Evolutionary conservation across 495 filamentous ascomycete species (phyloP).

Genomic region (Aspergillus bridgeri): DNA sequence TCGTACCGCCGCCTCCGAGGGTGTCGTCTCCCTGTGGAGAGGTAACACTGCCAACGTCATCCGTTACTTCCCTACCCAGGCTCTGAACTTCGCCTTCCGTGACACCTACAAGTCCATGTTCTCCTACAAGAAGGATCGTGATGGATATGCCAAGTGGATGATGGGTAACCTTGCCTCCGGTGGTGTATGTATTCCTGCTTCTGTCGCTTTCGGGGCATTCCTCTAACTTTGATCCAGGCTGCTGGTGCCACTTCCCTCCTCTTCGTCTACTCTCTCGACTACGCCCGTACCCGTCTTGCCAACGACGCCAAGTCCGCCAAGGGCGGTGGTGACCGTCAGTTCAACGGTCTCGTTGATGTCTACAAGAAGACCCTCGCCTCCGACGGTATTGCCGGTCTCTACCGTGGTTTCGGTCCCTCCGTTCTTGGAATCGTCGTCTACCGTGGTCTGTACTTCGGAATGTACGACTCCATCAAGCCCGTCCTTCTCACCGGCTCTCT

Average conservation of each 20-base stretch:
- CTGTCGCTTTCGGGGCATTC: not conserved
- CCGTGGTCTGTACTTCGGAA: constrained; percentile 99
- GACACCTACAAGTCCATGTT: constrained; percentile 99
- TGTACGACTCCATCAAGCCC: constrained; percentile 99
- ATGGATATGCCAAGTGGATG: constrained; percentile 99
- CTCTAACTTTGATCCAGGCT: constrained; percentile 49
- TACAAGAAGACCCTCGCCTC: constrained; percentile 99
- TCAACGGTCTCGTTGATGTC: constrained; percentile 98
- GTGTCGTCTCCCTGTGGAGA: constrained; percentile 85
- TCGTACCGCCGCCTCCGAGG: constrained; percentile 79
- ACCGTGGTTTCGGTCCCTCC: constrained; percentile 99
- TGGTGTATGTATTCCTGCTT: constrained; percentile 72
- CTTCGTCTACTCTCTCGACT: constrained; percentile 99
- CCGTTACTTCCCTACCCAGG: constrained; percentile 99
- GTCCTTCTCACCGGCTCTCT: constrained; percentile 88
- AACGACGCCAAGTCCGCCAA: constrained; percentile 99
- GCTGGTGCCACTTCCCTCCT: constrained; percentile 99
- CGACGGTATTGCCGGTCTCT: constrained; percentile 98
- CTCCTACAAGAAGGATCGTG: constrained; percentile 99
- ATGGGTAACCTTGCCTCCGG: constrained; percentile 98
- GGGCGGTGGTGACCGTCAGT: constrained; percentile 91
- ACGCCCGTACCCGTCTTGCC: constrained; percentile 99
- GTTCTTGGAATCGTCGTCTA: constrained; percentile 98
- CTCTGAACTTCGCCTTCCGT: constrained; percentile 99
- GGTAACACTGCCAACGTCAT: constrained; percentile 99